These are phyloP conservation scores for Jatropha curcas DNA, from an alignment of 345 rosid species.

Conservation along the genomic window DNA sequence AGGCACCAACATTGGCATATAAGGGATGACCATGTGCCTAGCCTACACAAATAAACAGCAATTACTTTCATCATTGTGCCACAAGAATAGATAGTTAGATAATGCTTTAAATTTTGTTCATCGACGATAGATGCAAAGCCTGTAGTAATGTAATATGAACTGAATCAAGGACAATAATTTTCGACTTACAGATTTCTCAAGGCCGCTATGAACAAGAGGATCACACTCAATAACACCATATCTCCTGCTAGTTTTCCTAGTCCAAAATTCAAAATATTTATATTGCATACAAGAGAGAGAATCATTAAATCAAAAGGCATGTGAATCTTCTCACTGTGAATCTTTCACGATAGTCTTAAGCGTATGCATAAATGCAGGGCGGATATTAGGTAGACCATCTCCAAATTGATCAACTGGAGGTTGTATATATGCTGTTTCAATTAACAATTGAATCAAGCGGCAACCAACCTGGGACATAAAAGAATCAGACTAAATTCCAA, in stretches of 20 bases:
- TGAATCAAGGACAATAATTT: background rate
- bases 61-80: conserved; percentile 20
- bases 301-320: conserved; percentile 20
- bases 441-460: conserved; percentile 77
- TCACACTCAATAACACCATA: conserved; percentile 96
- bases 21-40: conserved; percentile 96
- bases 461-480: conserved; percentile 70
- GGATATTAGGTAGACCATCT: conserved; percentile 80
- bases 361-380: conserved; percentile 87
- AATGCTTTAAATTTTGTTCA: conserved; percentile 12
- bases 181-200: conserved; percentile 83
- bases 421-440: conserved; percentile 87
- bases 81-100: conserved; percentile 18
- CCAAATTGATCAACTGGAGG: conserved; percentile 73
- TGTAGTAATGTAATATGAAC: conserved; percentile 10
- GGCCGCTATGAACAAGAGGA: conserved; percentile 73
- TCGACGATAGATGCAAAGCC: background rate
- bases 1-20: conserved; percentile 97
- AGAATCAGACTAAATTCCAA: conserved; percentile 25
- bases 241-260: conserved; percentile 74
- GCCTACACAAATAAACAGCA: conserved; percentile 57
- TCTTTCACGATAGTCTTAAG: conserved; percentile 60
- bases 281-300: conserved; percentile 8
- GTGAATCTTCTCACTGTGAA: conserved; percentile 50
- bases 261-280: conserved; percentile 17